Evolutionary conservation across 257 asterid species (phyloP).

Genomic region (Mitragyna speciosa): DNA sequence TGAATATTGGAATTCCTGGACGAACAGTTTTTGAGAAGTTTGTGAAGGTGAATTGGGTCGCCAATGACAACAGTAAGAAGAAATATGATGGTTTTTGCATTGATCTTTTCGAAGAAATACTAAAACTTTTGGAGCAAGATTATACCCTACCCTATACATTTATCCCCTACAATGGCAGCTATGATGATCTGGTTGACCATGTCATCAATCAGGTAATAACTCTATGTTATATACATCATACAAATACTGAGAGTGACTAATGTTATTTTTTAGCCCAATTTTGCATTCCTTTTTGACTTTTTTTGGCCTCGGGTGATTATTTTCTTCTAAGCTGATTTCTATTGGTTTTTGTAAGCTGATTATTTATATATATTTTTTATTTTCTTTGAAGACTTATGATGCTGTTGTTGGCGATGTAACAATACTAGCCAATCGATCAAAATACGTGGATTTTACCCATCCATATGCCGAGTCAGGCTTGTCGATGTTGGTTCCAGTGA

Average conservation of each 20-base stretch:
- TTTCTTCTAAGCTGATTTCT: not conserved
- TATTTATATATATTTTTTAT: not conserved
- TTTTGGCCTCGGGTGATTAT: not conserved
- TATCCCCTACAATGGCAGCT: conserved; percentile 25
- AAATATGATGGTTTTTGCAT: conserved; percentile 40
- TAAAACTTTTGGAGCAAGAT: conserved; percentile 22
- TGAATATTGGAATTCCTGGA: conserved; percentile 43
- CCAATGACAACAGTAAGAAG: not conserved
- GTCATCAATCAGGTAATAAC: conserved; percentile 29
- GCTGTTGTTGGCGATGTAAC: conserved; percentile 40
- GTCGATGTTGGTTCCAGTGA: conserved; percentile 38
- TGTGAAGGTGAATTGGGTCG: conserved; percentile 25
- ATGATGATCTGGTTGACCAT: conserved; percentile 23
- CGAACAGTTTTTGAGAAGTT: conserved; percentile 22
- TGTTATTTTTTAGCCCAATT: not conserved
- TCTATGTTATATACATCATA: not conserved
- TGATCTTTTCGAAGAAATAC: conserved; percentile 26
- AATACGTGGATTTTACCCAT: conserved; percentile 37
- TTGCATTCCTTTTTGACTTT: not conserved
- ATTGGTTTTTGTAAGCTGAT: not conserved
- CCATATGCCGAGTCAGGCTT: conserved; percentile 41
- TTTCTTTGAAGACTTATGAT: conserved; percentile 18
- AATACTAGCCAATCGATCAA: conserved; percentile 29
- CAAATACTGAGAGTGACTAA: not conserved
- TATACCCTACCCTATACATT: conserved; percentile 33